Percentiles rank a stretch among this genome's conserved stretches.
Conservation (phyloP, 345 rosid species). For the Acer campestre region DNA sequence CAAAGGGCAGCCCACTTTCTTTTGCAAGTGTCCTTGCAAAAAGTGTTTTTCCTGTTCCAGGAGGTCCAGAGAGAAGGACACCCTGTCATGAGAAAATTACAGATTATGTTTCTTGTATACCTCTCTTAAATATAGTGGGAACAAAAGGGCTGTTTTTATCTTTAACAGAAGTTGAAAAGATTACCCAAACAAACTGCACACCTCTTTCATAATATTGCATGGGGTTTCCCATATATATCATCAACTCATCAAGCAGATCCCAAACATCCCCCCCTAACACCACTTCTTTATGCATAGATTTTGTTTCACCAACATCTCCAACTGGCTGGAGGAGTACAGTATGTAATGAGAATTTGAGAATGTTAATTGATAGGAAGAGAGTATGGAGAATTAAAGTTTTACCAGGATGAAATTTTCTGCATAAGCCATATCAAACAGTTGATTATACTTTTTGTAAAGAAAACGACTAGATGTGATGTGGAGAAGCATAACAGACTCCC, state of each 20-base stretch:
- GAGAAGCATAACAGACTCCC: conserved; percentile 83
- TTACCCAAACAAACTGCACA: conserved; percentile 93
- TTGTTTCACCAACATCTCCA: conserved; percentile 85
- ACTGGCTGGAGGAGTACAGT: conserved; percentile 67
- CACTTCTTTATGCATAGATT: conserved; percentile 90
- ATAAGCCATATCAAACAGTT: conserved; percentile 87
- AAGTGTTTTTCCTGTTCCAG: conserved; percentile 98
- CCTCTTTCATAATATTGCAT: conserved; percentile 87
- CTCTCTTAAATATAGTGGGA: conserved; percentile 4
- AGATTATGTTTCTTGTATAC: conserved; percentile 4
- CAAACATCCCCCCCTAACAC: conserved; percentile 97
- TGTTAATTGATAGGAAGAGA: neutral
- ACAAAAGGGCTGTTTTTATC: conserved; percentile 10
- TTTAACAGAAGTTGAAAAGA: conserved; percentile 1
- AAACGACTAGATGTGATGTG: conserved; percentile 76
- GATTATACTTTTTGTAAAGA: conserved; percentile 85
- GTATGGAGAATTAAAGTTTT: conserved; percentile 27
- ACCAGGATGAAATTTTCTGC: conserved; percentile 95
- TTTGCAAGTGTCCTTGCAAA: conserved; percentile 95
- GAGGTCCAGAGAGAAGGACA: conserved; percentile 96
- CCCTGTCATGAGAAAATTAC: conserved; percentile 52
- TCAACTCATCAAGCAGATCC: conserved; percentile 97
- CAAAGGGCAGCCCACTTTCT: conserved; percentile 93
- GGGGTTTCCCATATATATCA: conserved; percentile 94
- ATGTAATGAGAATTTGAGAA: conserved; percentile 25